A percentile compares a stretch with the other conserved stretches of the same genome.
These are phyloP conservation scores for grape (Vitis vinifera) DNA, from an alignment of 164 flowering plant genomes.

Conservation along the genomic window ASM3070453v1 NC_081806.1:18169001-18169500, in stretches of 20 bases:
- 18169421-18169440: no score
- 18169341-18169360: conserved; percentile 79
- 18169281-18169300: conserved; percentile 63
- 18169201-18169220: conserved; percentile 28
- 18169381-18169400: no score
- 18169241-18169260: conserved; percentile 37
- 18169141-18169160: conserved; percentile 33
- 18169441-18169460: no score
- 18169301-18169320: conserved; percentile 69
- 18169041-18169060: background rate
- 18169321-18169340: conserved; percentile 57
- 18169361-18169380: conserved; percentile 35
- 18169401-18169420: no score
- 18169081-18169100: background rate
- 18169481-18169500: no score
- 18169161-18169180: conserved; percentile 60
- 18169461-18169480: no score
- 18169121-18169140: background rate
- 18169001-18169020: no score
- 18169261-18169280: conserved; percentile 30
- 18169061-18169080: background rate
- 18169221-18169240: conserved; percentile 34
- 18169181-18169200: conserved; percentile 24
- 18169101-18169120: background rate
- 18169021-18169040: background rate